Evolutionary conservation across 2,329 filamentous ascomycete species (phyloP).

Genomic region (Coleophoma cylindrospora): DNA sequence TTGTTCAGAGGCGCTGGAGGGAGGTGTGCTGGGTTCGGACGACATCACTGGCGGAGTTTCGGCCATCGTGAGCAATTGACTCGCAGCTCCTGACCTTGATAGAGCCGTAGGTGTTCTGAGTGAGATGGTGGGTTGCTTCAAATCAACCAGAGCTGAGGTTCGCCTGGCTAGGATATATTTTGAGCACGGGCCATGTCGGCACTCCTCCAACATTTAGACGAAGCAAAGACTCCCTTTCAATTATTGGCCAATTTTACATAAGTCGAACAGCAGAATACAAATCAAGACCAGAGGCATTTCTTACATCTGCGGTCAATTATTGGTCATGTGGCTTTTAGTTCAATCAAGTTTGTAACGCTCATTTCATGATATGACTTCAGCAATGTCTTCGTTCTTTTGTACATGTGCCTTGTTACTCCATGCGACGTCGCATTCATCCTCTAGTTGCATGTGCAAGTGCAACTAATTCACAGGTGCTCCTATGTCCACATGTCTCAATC

Average conservation of each 20-base stretch:
- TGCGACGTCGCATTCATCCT: too few relatives aligned
- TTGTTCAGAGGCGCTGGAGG: conserved; percentile 51
- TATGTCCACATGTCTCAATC: neutral
- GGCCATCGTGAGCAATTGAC: neutral
- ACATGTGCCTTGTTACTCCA: conserved; percentile 1
- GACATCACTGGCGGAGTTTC: conserved; percentile 5
- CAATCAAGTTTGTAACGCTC: too few relatives aligned
- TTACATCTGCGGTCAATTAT: too few relatives aligned
- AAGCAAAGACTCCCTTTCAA: too few relatives aligned
- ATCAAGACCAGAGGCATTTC: too few relatives aligned
- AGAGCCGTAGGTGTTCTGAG: neutral
- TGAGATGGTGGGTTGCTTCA: neutral
- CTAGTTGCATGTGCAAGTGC: too few relatives aligned
- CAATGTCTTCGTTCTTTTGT: neutral
- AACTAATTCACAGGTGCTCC: too few relatives aligned
- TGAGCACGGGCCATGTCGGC: neutral
- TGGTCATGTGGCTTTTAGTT: too few relatives aligned
- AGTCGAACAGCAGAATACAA: too few relatives aligned
- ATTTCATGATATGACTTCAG: neutral
- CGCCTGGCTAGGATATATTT: neutral
- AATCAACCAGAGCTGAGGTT: neutral
- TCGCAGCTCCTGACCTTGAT: neutral
- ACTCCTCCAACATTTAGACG: neutral
- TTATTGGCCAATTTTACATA: too few relatives aligned
- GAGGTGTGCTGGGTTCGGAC: conserved; percentile 17